A percentile compares a stretch with the other conserved stretches of the same genome.
phyloP scores from a whole-genome alignment of 192 early-diverging fungal species.

The Chytriomyces sp. region DNA sequence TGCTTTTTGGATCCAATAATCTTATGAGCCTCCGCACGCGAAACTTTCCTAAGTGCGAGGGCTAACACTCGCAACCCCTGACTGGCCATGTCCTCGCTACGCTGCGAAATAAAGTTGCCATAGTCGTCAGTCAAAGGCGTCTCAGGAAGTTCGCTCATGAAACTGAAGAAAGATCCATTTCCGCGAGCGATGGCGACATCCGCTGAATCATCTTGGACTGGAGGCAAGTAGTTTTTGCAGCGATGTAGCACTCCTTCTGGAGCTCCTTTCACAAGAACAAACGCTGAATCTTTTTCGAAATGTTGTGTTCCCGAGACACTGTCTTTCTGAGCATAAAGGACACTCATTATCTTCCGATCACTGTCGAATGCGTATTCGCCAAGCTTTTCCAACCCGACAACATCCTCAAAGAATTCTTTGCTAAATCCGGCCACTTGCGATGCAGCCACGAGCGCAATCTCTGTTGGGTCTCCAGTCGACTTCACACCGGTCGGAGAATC shows the following conservation, averaged over 20 bases:
- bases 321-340: slow-evolving; percentile 59
- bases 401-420: slow-evolving; percentile 59
- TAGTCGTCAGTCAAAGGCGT: slow-evolving; percentile 60
- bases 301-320: slow-evolving; percentile 10
- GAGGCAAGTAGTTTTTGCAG: slow-evolving; percentile 64
- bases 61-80: slow-evolving; percentile 88
- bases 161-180: slow-evolving; percentile 35
- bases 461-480: slow-evolving; percentile 85
- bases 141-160: slow-evolving; percentile 28
- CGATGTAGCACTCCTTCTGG: slow-evolving; percentile 84
- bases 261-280: slow-evolving; percentile 87
- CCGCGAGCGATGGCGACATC: slow-evolving; percentile 14
- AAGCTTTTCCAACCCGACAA: slow-evolving; percentile 64
- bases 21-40: slow-evolving; percentile 55
- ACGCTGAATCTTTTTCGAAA: background rate
- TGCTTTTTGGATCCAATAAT: slow-evolving; percentile 59
- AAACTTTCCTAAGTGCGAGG: slow-evolving; percentile 72
- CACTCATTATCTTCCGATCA: slow-evolving; percentile 95
- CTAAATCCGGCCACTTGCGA: slow-evolving; percentile 81
- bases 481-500: slow-evolving; percentile 65
- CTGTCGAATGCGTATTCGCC: slow-evolving; percentile 89
- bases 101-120: slow-evolving; percentile 62
- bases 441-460: slow-evolving; percentile 86
- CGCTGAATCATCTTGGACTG: slow-evolving; percentile 21
- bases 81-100: slow-evolving; percentile 74